phyloP scores from a whole-genome alignment of 1,284 basidiomycete genomes.

The Sanghuangporus baumii region DNA sequence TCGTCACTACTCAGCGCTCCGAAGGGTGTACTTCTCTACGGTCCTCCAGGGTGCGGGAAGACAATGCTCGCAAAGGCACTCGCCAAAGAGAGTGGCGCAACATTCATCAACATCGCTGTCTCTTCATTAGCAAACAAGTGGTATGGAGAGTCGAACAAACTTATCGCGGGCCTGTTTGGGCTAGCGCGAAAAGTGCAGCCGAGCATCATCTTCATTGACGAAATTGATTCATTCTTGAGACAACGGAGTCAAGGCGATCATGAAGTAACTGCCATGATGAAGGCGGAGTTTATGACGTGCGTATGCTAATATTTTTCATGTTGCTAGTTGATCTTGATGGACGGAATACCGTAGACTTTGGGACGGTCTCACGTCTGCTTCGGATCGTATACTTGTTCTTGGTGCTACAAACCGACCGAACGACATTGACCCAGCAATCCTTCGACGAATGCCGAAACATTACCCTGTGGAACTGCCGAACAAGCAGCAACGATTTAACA shows the following conservation, averaged over 20 bases:
- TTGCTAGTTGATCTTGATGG: background rate
- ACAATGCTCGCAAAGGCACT: slow-evolving; percentile 95
- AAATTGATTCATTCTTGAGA: slow-evolving; percentile 86
- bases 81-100: slow-evolving; percentile 94
- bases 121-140: slow-evolving; percentile 85
- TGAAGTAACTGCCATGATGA: slow-evolving; percentile 99
- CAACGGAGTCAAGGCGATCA: slow-evolving; percentile 88
- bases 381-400: slow-evolving; percentile 85
- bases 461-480: slow-evolving; percentile 88
- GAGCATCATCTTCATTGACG: slow-evolving; percentile 78
- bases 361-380: slow-evolving; percentile 91
- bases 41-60: slow-evolving; percentile 91
- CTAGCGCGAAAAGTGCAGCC: slow-evolving; percentile 74
- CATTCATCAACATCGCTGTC: slow-evolving; percentile 90
- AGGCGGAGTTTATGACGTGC: slow-evolving; percentile 99
- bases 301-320: slow-evolving; percentile 26
- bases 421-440: slow-evolving; percentile 94
- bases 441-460: slow-evolving; percentile 97
- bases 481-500: slow-evolving; percentile 78
- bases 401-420: slow-evolving; percentile 95
- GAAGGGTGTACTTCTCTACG: slow-evolving; percentile 82
- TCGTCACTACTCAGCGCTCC: slow-evolving; percentile 68
- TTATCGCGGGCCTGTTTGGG: slow-evolving; percentile 82
- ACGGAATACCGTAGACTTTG: slow-evolving; percentile 60
- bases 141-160: slow-evolving; percentile 98